phyloP scores from a whole-genome alignment of 1,284 basidiomycete genomes.

The Ceraceosorus bombacis region DNA sequence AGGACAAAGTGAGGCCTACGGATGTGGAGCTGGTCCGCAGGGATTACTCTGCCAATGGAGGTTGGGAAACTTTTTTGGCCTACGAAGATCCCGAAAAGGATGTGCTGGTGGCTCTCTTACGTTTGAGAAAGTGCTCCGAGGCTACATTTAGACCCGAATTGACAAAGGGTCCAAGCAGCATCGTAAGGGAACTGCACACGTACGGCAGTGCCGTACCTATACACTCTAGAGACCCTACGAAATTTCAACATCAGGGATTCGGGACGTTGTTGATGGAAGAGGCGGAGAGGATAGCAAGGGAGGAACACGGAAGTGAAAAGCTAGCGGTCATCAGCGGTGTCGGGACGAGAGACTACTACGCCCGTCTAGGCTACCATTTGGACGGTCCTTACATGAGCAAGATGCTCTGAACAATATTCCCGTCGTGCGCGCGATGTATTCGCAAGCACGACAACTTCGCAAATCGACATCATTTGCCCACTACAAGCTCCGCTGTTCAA shows the following conservation, averaged over 20 bases:
- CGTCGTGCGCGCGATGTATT: too few species aligned
- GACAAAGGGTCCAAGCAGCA: slow-evolving; percentile 71
- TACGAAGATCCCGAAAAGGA: slow-evolving; percentile 97
- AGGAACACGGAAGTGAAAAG: slow-evolving; percentile 90
- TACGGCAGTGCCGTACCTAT: slow-evolving; percentile 97
- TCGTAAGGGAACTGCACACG: slow-evolving; percentile 95
- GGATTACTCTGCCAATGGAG: slow-evolving; percentile 87
- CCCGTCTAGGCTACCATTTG: slow-evolving; percentile 81
- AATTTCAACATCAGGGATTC: slow-evolving; percentile 67
- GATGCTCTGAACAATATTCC: neutral
- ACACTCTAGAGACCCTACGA: slow-evolving; percentile 92
- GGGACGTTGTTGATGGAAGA: slow-evolving; percentile 98
- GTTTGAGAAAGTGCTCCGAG: slow-evolving; percentile 87
- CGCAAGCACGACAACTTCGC: too few species aligned
- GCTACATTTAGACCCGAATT: slow-evolving; percentile 94
- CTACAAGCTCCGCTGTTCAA: too few species aligned
- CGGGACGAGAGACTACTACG: slow-evolving; percentile 88
- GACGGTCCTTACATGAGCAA: slow-evolving; percentile 68
- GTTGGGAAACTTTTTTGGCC: slow-evolving; percentile 98
- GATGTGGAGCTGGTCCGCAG: slow-evolving; percentile 92
- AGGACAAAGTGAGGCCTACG: slow-evolving; percentile 91
- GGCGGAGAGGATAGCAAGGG: slow-evolving; percentile 93
- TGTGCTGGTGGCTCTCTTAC: slow-evolving; percentile 86
- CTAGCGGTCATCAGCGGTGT: slow-evolving; percentile 95
- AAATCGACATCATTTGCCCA: too few species aligned